A percentile compares a stretch with the other conserved stretches of the same genome.
These are phyloP conservation scores for Phialophora chinensis DNA, from an alignment of 2,329 filamentous ascomycete genomes.

Conservation along the genomic window DNA sequence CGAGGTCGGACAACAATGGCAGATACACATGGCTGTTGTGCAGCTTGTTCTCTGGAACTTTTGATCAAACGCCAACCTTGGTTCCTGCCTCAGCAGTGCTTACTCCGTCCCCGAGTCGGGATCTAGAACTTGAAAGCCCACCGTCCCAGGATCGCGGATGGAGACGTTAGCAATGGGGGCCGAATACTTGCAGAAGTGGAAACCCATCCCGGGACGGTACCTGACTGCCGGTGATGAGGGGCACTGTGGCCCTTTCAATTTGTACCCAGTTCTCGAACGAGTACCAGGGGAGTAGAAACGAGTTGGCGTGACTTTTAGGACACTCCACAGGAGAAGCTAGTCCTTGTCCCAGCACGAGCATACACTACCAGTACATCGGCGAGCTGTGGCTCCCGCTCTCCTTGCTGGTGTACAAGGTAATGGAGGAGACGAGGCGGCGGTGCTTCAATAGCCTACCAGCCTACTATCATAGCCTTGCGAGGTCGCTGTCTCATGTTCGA, in stretches of 20 bases:
- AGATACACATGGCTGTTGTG: neutral
- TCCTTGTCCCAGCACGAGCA: too few relatives aligned
- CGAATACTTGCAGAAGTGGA: neutral
- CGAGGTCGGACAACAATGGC: neutral
- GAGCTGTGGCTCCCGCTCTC: neutral
- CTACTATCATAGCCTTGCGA: conserved; percentile 11
- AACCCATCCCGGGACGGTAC: conserved; percentile 19
- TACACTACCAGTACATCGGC: neutral
- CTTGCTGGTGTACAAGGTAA: neutral
- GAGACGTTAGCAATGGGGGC: conserved; percentile 8
- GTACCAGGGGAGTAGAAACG: neutral
- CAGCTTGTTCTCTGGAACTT: conserved; percentile 10
- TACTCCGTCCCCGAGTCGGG: conserved; percentile 9
- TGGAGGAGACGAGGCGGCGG: conserved; percentile 14
- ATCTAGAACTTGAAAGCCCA: conserved; percentile 5
- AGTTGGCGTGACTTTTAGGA: neutral
- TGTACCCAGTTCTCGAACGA: neutral
- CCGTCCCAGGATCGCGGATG: conserved; percentile 4
- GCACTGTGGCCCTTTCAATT: neutral
- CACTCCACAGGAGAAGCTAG: too few relatives aligned
- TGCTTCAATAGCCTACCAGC: neutral
- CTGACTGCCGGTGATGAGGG: conserved; percentile 9
- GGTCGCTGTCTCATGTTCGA: conserved; percentile 17
- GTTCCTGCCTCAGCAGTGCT: conserved; percentile 12
- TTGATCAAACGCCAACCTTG: neutral